phyloP scores from a whole-genome alignment of 768 basidiomycete species.

The Pleurotus djamor region DNA sequence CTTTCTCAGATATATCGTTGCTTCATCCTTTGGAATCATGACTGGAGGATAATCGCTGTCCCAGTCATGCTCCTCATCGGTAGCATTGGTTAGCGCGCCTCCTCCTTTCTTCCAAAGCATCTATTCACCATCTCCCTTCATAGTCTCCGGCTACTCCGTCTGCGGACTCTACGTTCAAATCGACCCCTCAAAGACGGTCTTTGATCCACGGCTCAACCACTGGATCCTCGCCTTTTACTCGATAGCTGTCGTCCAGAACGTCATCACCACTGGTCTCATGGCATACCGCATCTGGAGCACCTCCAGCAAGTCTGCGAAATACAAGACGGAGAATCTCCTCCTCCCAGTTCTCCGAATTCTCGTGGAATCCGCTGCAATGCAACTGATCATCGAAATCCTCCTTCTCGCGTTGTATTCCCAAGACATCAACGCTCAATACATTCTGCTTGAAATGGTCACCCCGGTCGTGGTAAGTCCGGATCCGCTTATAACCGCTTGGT shows the following conservation, averaged over 20 bases:
- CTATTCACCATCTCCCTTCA: not conserved
- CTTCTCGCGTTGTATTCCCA: slow-evolving; percentile 13
- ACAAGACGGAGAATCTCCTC: slow-evolving; percentile 6
- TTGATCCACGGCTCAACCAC: slow-evolving; percentile 9
- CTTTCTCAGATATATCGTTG: slow-evolving; percentile 17
- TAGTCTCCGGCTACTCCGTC: slow-evolving; percentile 15
- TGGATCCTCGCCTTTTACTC: slow-evolving; percentile 18
- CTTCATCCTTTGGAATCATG: slow-evolving; percentile 15
- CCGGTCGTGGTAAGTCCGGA: slow-evolving; percentile 10
- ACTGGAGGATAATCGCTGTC: slow-evolving; percentile 11
- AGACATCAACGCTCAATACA: slow-evolving; percentile 16
- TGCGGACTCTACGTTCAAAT: slow-evolving; percentile 10
- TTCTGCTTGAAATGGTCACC: slow-evolving; percentile 13
- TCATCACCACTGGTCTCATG: slow-evolving; percentile 17
- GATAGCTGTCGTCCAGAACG: slow-evolving; percentile 14
- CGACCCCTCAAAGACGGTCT: slow-evolving; percentile 11
- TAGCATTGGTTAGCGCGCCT: slow-evolving; percentile 11
- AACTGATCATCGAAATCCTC: slow-evolving; percentile 15
- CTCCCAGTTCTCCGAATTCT: slow-evolving; percentile 14
- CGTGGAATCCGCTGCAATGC: slow-evolving; percentile 16
- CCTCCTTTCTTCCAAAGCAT: not conserved
- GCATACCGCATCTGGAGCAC: slow-evolving; percentile 15
- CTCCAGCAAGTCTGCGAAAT: slow-evolving; percentile 8
- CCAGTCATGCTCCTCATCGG: slow-evolving; percentile 12
- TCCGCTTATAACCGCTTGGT: not conserved